Percentiles rank a stretch among this genome's conserved stretches.
phyloP scores from a whole-genome alignment of 441 rosid genomes.

The Erysimum cheiri region DNA sequence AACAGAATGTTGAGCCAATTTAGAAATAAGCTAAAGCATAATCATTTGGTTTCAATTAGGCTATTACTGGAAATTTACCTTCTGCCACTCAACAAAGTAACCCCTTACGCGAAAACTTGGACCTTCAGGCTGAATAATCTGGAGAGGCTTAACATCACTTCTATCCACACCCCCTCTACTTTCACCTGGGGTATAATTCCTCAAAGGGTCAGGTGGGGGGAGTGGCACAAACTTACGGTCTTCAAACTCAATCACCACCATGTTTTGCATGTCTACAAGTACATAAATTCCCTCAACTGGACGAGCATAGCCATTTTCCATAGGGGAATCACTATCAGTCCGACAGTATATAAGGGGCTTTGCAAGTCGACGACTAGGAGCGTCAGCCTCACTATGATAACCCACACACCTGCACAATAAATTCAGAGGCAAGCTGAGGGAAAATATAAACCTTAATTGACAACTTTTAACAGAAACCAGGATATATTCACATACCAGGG shows the following conservation, averaged over 20 bases:
- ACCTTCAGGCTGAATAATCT: slow-evolving; percentile 86
- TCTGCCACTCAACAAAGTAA: slow-evolving; percentile 88
- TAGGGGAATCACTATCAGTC: slow-evolving; percentile 88
- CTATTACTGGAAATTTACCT: slow-evolving; percentile 50
- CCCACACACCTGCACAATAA: slow-evolving; percentile 72
- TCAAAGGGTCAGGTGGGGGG: slow-evolving; percentile 87
- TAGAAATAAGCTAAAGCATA: slow-evolving; percentile 7
- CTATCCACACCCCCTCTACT: slow-evolving; percentile 88
- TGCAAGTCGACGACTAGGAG: slow-evolving; percentile 83
- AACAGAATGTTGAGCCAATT: slow-evolving; percentile 36
- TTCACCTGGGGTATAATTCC: slow-evolving; percentile 88
- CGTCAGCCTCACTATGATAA: slow-evolving; percentile 73
- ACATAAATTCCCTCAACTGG: slow-evolving; percentile 88
- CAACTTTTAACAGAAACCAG: slow-evolving; percentile 26
- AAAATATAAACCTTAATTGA: slow-evolving; percentile 13
- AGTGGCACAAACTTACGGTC: slow-evolving; percentile 85
- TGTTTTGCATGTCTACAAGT: slow-evolving; percentile 87
- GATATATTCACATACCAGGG: slow-evolving; percentile 59
- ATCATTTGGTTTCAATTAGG: slow-evolving; percentile 10
- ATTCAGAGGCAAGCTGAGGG: slow-evolving; percentile 9
- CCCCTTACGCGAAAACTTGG: slow-evolving; percentile 88
- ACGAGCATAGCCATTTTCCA: slow-evolving; percentile 96
- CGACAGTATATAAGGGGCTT: slow-evolving; percentile 88
- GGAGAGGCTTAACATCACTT: slow-evolving; percentile 86
- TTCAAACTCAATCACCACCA: slow-evolving; percentile 84